These are phyloP conservation scores for Silene noctiflora DNA, from an alignment of 179 eudicot genomes.

Conservation along the genomic window DNA sequence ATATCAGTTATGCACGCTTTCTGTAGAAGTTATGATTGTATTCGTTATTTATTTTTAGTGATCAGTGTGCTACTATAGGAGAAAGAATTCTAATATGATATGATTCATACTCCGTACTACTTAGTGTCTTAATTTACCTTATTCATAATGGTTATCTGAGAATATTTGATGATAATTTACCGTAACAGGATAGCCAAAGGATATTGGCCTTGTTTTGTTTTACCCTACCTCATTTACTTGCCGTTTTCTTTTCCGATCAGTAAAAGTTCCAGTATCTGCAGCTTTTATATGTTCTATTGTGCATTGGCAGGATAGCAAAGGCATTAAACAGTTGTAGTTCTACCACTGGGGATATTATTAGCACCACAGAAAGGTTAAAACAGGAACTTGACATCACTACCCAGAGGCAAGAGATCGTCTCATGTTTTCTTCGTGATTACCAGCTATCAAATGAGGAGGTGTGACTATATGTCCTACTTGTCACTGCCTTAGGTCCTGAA, in stretches of 20 bases:
- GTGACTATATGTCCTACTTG: conserved; percentile 7
- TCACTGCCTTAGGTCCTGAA: background rate
- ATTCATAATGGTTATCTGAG: background rate
- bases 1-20: background rate
- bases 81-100: background rate
- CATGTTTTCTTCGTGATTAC: conserved; percentile 90
- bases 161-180: background rate
- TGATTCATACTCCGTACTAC: background rate
- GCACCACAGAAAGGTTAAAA: conserved; percentile 90
- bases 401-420: conserved; percentile 92
- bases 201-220: background rate
- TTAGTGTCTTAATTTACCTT: background rate
- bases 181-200: no score
- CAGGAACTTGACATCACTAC: conserved; percentile 91
- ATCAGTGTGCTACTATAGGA: background rate
- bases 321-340: conserved; percentile 78
- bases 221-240: background rate
- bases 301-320: conserved; percentile 66
- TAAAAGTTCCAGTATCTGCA: background rate
- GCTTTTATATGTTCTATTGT: conserved; percentile 24
- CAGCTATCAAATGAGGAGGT: conserved; percentile 98
- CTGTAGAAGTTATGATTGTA: background rate
- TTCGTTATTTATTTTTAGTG: background rate
- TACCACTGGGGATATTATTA: conserved; percentile 92
- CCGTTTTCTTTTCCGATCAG: background rate